Percentiles rank a stretch among this genome's conserved stretches.
phyloP scores from a whole-genome alignment of 257 asterid genomes.

The Solanum peruvianum region DNA sequence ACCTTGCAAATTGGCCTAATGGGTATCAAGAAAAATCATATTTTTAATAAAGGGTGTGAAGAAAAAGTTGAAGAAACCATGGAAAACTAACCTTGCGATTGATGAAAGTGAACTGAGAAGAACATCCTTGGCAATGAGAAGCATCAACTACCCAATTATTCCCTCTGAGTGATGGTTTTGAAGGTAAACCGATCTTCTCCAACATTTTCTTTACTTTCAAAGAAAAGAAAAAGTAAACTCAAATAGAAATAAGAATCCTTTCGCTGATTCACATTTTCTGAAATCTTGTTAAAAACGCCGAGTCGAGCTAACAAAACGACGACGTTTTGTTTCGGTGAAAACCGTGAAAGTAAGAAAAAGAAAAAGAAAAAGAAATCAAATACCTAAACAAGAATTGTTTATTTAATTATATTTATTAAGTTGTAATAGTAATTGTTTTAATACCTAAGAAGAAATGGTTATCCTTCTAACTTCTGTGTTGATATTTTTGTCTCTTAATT shows the following conservation, averaged over 20 bases:
- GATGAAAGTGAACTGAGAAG: slow-evolving; percentile 88
- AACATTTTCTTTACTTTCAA: slow-evolving; percentile 36
- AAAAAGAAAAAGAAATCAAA: neutral
- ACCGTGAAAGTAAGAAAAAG: neutral
- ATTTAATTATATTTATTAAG: too few species aligned
- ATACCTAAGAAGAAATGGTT: neutral
- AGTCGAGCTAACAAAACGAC: neutral
- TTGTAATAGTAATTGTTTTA: too few species aligned
- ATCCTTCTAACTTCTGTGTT: neutral
- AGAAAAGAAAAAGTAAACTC: neutral
- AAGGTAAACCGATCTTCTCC: slow-evolving; percentile 90
- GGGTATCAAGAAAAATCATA: neutral
- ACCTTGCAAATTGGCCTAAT: neutral
- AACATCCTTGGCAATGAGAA: slow-evolving; percentile 95
- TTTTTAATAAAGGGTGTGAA: neutral
- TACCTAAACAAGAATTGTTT: neutral
- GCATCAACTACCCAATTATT: slow-evolving; percentile 87
- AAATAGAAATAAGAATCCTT: neutral
- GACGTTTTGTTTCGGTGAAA: neutral
- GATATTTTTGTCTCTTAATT: too few species aligned
- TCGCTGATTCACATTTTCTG: neutral
- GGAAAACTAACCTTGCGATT: slow-evolving; percentile 73
- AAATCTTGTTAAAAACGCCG: neutral
- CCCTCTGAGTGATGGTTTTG: slow-evolving; percentile 84
- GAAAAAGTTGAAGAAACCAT: neutral